phyloP scores from a whole-genome alignment of 805 yeast genomes.

The Candida germanica region DNA sequence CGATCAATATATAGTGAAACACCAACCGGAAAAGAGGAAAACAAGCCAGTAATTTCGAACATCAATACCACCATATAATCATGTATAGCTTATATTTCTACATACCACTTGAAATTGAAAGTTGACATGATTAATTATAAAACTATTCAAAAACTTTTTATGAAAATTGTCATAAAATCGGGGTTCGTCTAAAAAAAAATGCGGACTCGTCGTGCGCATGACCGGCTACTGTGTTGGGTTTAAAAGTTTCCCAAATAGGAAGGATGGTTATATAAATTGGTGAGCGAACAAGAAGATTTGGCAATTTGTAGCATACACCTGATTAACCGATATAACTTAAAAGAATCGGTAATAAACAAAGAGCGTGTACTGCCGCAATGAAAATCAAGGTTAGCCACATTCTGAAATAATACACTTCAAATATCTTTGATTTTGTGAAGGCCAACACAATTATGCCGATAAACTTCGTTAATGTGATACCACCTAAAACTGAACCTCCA shows the following conservation, averaged over 20 bases:
- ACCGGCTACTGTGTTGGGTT: slow-evolving; percentile 3
- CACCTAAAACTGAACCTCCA: slow-evolving; percentile 90
- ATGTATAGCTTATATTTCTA: too few species aligned
- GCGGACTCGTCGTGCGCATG: slow-evolving; percentile 5
- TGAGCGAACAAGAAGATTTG: too few species aligned
- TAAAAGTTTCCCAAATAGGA: neutral
- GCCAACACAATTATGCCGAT: slow-evolving; percentile 86
- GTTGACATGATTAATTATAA: slow-evolving; percentile 22
- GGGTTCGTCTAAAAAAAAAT: slow-evolving; percentile 1
- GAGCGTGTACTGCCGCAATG: slow-evolving; percentile 74
- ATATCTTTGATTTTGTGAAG: slow-evolving; percentile 82
- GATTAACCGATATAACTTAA: slow-evolving; percentile 5
- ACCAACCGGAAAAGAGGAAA: too few species aligned
- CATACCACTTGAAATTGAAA: slow-evolving; percentile 42
- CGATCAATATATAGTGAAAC: too few species aligned
- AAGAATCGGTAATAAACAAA: slow-evolving; percentile 74
- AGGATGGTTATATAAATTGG: neutral
- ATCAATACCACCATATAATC: too few species aligned
- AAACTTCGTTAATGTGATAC: slow-evolving; percentile 84
- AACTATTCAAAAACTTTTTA: slow-evolving; percentile 1
- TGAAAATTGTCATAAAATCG: too few species aligned
- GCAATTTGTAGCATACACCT: neutral
- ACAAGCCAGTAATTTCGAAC: too few species aligned
- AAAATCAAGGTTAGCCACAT: slow-evolving; percentile 88
- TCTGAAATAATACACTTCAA: slow-evolving; percentile 86